Base-by-base conservation (phyloP, 805 yeast species). In the Candida mattraensis region DNA sequence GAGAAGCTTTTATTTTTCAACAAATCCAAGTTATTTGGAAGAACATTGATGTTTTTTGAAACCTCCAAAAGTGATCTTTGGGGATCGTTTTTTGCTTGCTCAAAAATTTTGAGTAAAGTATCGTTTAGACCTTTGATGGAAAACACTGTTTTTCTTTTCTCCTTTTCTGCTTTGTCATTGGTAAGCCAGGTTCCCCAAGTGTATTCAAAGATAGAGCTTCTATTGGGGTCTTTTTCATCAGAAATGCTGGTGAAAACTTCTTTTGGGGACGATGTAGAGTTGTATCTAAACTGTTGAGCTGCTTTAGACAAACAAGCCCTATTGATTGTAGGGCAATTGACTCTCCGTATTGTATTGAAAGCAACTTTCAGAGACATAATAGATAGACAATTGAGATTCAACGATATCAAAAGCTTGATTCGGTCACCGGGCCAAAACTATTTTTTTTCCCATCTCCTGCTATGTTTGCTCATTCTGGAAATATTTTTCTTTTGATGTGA, bases 181-280 rank as follows among this genome's bases (percentile, higher is more conserved):
- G 72, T 76, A 51, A 89, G 66, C 98, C 98, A 91, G 5, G 95
- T 75, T 30, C 99, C 99, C 95, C 98, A 91, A 3, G 93, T 70
- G 58, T 88, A 91, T 50, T 83, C 78, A 69, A 87, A 91, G 54
- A 93, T 86, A 27, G 77, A 69, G 37, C 73, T 74, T 60, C 89
- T 72, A 32, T 77, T 65, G 8, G 87, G 87, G 54, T 83, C 89
- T 24, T 69, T 62, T 37, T 76, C 75, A 50, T 82, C 83, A 18
- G 72, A 61, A 16, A 83, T 53, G 40, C 70, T 70, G 35, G 89
- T 83, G 54, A 56, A 67, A n/a, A 64, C 56, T 48, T 67, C 72
- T 25, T 35, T 50, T 17, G 44, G 45, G 5, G 49, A 38, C 4
- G 50, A 39, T 17, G 35, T 36, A 20, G 33, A 42, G n/a, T n/a